Conservation (phyloP, 1,284 basidiomycete species). For the Neolentinus lepideus region DNA sequence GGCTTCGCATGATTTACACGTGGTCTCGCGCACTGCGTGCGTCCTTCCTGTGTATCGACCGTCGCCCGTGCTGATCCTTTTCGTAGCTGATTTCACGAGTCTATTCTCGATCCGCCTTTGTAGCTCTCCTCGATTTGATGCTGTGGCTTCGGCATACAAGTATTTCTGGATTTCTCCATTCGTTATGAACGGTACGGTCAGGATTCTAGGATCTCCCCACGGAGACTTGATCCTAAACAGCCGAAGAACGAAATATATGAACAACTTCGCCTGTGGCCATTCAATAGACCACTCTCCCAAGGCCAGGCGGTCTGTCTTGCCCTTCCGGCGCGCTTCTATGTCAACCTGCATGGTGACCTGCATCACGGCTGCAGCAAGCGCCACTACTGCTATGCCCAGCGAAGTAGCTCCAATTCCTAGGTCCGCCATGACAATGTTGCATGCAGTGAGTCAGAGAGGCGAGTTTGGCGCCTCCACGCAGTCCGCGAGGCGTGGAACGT, state of each 20-base stretch:
- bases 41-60: background rate
- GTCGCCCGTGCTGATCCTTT: background rate
- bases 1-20: background rate
- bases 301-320: background rate
- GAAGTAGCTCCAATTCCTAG: background rate
- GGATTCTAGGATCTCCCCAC: background rate
- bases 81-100: background rate
- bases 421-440: background rate
- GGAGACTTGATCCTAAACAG: background rate
- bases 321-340: background rate
- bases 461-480: background rate
- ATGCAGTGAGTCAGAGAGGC: background rate
- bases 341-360: background rate
- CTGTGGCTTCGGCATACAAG: background rate
- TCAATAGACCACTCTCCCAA: background rate
- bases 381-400: background rate
- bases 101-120: background rate
- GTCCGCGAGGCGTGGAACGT: background rate
- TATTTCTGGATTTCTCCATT: background rate
- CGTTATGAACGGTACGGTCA: background rate
- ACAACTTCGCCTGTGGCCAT: background rate
- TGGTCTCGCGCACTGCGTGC: background rate
- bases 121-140: background rate
- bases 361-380: background rate
- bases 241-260: background rate